phyloP scores from a whole-genome alignment of 1,139 yeast species.

The Kodamaea sp. region DNA sequence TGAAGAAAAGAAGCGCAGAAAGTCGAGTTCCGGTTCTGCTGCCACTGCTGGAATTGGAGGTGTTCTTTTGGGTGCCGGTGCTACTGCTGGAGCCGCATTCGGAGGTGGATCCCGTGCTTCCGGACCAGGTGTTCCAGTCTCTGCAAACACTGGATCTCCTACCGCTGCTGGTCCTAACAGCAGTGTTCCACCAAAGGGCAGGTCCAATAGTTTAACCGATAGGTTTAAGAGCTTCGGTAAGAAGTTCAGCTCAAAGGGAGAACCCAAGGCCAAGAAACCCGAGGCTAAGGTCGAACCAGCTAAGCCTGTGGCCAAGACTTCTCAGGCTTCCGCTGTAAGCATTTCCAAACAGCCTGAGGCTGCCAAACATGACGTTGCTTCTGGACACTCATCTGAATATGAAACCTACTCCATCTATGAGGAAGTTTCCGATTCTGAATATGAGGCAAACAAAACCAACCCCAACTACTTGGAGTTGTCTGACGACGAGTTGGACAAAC shows the following conservation, averaged over 20 bases:
- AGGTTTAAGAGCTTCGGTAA: constrained; percentile 26
- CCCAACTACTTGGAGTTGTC: constrained; percentile 53
- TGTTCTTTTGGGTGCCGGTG: constrained; percentile 13
- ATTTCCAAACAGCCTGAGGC: constrained; percentile 13
- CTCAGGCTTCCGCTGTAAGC: constrained; percentile 8
- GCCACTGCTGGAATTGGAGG: constrained; percentile 14
- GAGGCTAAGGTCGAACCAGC: constrained; percentile 7
- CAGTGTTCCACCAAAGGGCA: constrained; percentile 8
- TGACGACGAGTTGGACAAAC: constrained; percentile 32
- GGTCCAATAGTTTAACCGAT: constrained; percentile 22
- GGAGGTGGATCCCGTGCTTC: too few relatives aligned
- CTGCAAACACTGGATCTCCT: background rate
- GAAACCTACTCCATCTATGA: constrained; percentile 50
- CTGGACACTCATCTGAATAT: constrained; percentile 15
- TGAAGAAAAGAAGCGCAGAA: constrained; percentile 2
- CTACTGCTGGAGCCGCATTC: constrained; percentile 12
- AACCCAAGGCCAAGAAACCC: constrained; percentile 1
- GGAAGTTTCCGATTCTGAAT: constrained; percentile 53
- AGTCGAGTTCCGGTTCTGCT: constrained; percentile 12
- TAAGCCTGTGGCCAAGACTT: constrained; percentile 1
- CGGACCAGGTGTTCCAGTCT: constrained; percentile 4
- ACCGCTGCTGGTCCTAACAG: constrained; percentile 1
- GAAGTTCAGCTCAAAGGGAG: constrained; percentile 16
- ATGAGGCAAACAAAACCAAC: constrained; percentile 42
- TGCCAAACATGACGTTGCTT: constrained; percentile 11